phyloP scores from a whole-genome alignment of 257 asterid species.

The Striga asiatica region DNA sequence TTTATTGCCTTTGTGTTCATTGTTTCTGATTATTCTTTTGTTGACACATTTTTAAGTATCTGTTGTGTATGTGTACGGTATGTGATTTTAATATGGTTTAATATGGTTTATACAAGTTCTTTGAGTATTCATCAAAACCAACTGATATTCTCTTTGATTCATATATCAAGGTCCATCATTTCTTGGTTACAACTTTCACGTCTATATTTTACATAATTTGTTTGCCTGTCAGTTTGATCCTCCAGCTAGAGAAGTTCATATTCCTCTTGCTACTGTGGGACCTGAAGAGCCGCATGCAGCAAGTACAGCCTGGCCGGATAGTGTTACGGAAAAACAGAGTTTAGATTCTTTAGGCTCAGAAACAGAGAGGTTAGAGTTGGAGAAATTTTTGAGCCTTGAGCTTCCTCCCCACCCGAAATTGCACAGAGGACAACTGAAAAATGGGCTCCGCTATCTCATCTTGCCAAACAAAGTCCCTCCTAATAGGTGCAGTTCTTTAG shows the following conservation, averaged over 20 bases:
- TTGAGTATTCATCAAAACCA: constrained; percentile 4
- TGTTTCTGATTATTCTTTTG: neutral
- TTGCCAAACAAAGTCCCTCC: constrained; percentile 97
- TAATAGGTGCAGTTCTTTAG: constrained; percentile 45
- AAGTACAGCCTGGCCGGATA: constrained; percentile 87
- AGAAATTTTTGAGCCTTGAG: constrained; percentile 54
- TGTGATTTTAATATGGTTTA: neutral
- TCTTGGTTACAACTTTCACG: neutral
- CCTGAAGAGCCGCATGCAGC: constrained; percentile 99
- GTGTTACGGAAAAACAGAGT: constrained; percentile 62
- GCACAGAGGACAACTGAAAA: constrained; percentile 84
- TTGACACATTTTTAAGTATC: neutral
- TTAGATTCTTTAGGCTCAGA: constrained; percentile 50
- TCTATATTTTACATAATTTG: constrained; percentile 14
- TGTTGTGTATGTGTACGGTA: neutral
- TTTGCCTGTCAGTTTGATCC: constrained; percentile 17
- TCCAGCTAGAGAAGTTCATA: constrained; percentile 32
- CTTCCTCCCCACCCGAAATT: constrained; percentile 88
- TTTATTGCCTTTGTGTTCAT: neutral
- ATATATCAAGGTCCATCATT: constrained; percentile 12
- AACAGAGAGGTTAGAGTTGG: constrained; percentile 48
- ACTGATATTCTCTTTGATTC: neutral
- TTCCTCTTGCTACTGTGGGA: constrained; percentile 76
- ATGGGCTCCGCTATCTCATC: constrained; percentile 92
- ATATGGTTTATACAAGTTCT: constrained; percentile 3